Base-by-base conservation (phyloP, 2,329 filamentous ascomycete genomes). In the Claviceps cyperi region DNA sequence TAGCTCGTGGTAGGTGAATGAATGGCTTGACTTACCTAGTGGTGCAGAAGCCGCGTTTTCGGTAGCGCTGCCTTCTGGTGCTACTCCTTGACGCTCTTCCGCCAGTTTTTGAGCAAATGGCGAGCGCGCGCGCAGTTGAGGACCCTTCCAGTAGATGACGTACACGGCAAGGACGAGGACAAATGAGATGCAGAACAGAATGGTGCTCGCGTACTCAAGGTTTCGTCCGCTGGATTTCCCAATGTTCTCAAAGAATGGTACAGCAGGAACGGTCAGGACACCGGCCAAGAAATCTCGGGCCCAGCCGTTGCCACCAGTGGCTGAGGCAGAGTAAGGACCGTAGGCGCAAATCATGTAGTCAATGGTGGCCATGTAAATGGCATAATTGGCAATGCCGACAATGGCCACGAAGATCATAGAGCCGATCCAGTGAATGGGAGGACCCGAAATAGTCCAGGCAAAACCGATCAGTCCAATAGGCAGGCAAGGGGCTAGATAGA, bases 321-420 rank as follows among this genome's bases (percentile, higher is more conserved):
- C 84, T 0, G 82, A 86, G 1, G 84, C 83, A 2, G 82, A 78
- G 61, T 86, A 87, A 0, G 78, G 78, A 0, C 84, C 84, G 58
- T 87, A 86, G 0, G 83, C 80, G 51, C 80, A 81, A 37, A 86
- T 77, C 77, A 86, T 86, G 66, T 88, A 88, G 63, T 88, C 81
- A 55, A 86, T 84, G 1, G 82, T 85, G 1, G 82, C 80, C 78
- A 85, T 84, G 66, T 86, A 86, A 51, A 86, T 85, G 36, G 76
- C 69, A 39, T 83, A 84, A 59, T 88, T 88, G 50, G 83, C 83
- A 48, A 88, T 81, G 21, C 82, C 84, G 47, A 88, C 80, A 43
- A 85, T 68, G 15, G 71, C 72, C 1, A 75, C 73, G 55, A 82
- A 85, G 45, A 86, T 66, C 68, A 83, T 76, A 2, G 80, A 79